Evolutionary conservation across 192 early-diverging fungal genomes (phyloP), one percentile per base, ranked within the genome.

Genomic region (Coemansia sp.): DNA sequence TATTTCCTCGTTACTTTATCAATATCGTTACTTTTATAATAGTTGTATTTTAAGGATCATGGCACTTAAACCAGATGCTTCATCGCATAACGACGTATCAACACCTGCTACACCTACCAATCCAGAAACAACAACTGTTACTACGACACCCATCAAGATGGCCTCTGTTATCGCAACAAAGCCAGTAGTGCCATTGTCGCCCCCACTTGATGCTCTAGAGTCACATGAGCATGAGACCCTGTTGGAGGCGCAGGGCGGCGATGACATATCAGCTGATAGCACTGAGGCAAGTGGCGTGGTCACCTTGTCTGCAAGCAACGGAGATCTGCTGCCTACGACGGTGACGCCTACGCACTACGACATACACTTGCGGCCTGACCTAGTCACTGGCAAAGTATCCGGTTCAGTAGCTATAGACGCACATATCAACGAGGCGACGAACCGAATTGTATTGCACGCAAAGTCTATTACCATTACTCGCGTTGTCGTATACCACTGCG

Each of bases 291-390:
- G 47, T 22, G n/a, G n/a, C n/a, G 47, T 49, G 20, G 20, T 6
- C 3, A 13, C 18, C 2, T n/a, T 33, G 9, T 42, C 41, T 13
- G 9, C 41, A 10, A 10, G 9, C n/a, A 49, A 49, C n/a, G 52
- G 43, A 27, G 69, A 76, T 60, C 65, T 96, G 59, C 86, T 97
- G 64, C 95, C 95, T 40, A 89, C 87, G 13, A 92, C 86, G 40
- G 88, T 95, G 60, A 88, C 84, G 57, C 95, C 95, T 18, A 77
- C 85, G 13, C 92, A 95, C 79, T 97, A 97, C 84, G 85, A 87
- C 75, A 81, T 97, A 46, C 79, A 87, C n/a, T 67, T 97, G 22
- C 89, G 85, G 34, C 94, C 95, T 1, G 88, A 94, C 77, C 76
- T 96, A 42, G 86, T 81, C n/a, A 80, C 84, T 5, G 93, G 94